A percentile compares a stretch with the other conserved stretches of the same genome.
phyloP scores from a whole-genome alignment of 2,329 filamentous ascomycete species.

The Orbilia brochopaga region DNA sequence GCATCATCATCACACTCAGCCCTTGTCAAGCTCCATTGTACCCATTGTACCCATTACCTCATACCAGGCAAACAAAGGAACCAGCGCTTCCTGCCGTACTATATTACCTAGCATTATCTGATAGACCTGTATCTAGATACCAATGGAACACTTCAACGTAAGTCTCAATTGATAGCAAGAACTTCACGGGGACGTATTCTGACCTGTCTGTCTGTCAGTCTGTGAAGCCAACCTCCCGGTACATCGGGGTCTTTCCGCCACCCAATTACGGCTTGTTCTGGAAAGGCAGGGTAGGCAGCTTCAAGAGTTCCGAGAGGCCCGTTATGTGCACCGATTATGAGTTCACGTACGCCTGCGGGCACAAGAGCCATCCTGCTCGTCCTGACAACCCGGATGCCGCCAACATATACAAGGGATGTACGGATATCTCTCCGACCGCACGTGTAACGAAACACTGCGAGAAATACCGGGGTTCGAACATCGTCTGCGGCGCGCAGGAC shows the following conservation, averaged over 20 bases:
- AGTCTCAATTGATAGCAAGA: neutral
- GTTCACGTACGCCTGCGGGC: conserved; percentile 37
- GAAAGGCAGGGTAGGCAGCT: too few relatives aligned
- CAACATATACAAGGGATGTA: conserved; percentile 17
- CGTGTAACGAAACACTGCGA: conserved; percentile 11
- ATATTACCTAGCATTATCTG: too few relatives aligned
- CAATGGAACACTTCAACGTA: neutral
- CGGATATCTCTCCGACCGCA: conserved; percentile 12
- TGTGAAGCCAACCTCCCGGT: neutral
- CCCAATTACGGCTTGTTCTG: too few relatives aligned
- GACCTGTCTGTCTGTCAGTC: neutral
- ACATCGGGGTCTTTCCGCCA: neutral
- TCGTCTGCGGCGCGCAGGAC: conserved; percentile 10
- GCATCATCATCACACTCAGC: neutral
- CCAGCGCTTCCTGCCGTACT: neutral
- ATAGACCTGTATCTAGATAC: too few relatives aligned
- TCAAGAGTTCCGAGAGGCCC: too few relatives aligned
- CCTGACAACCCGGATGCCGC: neutral
- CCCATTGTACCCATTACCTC: neutral
- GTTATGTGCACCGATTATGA: conserved; percentile 48
- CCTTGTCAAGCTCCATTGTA: neutral
- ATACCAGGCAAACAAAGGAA: neutral
- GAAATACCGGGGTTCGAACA: neutral
- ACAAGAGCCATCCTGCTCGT: conserved; percentile 13
- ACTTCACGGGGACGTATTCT: neutral